Conservation (phyloP, 495 filamentous ascomycete species). For the Penicillium crystallinum region DNA sequence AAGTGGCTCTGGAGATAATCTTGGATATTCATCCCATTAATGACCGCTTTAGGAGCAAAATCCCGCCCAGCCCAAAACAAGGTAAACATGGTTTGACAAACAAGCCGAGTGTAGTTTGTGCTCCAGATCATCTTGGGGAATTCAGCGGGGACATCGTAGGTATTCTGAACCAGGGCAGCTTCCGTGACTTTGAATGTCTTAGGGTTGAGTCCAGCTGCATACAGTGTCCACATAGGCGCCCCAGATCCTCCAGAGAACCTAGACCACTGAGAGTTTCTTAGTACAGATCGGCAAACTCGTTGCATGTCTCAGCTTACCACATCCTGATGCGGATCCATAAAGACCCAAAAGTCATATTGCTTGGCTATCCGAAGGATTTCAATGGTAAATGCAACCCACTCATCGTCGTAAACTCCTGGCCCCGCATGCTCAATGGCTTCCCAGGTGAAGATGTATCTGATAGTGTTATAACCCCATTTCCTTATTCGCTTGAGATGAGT, state of each 20-base stretch:
- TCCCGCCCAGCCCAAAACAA: slow-evolving; percentile 89
- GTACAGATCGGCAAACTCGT: slow-evolving; percentile 3
- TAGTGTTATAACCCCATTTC: slow-evolving; percentile 89
- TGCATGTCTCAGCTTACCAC: slow-evolving; percentile 54
- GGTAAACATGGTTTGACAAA: slow-evolving; percentile 87
- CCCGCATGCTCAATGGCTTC: slow-evolving; percentile 95
- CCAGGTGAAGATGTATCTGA: slow-evolving; percentile 97
- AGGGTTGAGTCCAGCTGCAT: slow-evolving; percentile 88
- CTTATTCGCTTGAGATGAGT: slow-evolving; percentile 81
- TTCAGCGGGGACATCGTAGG: slow-evolving; percentile 74
- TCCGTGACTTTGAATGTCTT: slow-evolving; percentile 78
- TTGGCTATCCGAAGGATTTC: slow-evolving; percentile 76
- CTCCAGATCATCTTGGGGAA: slow-evolving; percentile 99
- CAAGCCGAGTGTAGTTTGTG: slow-evolving; percentile 88
- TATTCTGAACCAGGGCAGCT: slow-evolving; percentile 92
- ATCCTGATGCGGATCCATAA: slow-evolving; percentile 98
- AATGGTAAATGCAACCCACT: slow-evolving; percentile 89
- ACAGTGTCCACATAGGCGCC: slow-evolving; percentile 95
- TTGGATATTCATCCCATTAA: slow-evolving; percentile 92
- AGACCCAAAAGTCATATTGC: slow-evolving; percentile 87
- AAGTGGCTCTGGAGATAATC: slow-evolving; percentile 92
- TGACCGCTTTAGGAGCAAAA: slow-evolving; percentile 93
- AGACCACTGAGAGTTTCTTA: slow-evolving; percentile 66
- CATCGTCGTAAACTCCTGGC: slow-evolving; percentile 91
- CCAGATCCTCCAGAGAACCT: slow-evolving; percentile 90